Evolutionary conservation across 2,329 filamentous ascomycete genomes (phyloP), one percentile per base, ranked within the genome.

Genomic region (Aplosporella prunicola): DNA sequence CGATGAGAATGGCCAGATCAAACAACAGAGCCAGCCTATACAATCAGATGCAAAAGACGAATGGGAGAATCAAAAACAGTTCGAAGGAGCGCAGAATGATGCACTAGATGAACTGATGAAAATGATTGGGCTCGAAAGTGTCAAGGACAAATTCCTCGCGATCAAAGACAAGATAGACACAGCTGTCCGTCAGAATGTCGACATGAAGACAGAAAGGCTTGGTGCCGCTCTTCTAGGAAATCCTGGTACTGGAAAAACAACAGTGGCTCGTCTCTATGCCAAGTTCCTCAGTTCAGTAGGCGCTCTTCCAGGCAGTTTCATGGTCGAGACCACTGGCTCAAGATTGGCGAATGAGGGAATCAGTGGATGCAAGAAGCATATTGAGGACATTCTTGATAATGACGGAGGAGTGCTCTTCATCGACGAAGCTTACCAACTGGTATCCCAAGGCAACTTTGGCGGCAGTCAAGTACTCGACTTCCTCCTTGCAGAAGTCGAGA

Each of bases 221-320:
- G 72, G 78, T 6, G 69, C 72, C 1, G 68, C 69, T 0, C 56
- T 88, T 3, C 58, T 87, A 0, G 82, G 82, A 0, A 88, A 87
- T 47, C 82, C 82, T 0, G 82, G 83, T 3, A 87, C 82, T 40
- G 80, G 79, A 72, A 87, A 87, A 61, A 89, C 83, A 0, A 88
- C 82, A 0, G 77, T 88, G 0, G 82, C 82, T 0, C 68, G 82
- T 0, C 58, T 82, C 0, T 87, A 84, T 40, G 78, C 73, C 0
- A 67, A 74, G 5, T 80, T 86, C 23, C 61, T 89, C 0, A 66
- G 69, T 0, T 68, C 73, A 0, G 59, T 82, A 0, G 75, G 77
- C 0, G 73, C 75, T 0, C 63, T 89, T 5, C 67, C 79, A 0
- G 80, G 80, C 0, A 53, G 54, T 7, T 41, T 46, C 2, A 80